A percentile compares a stretch with the other conserved stretches of the same genome.
These are phyloP conservation scores for Acorus calamus DNA, from an alignment of 106 monocot genomes.

Conservation along the genomic window DNA sequence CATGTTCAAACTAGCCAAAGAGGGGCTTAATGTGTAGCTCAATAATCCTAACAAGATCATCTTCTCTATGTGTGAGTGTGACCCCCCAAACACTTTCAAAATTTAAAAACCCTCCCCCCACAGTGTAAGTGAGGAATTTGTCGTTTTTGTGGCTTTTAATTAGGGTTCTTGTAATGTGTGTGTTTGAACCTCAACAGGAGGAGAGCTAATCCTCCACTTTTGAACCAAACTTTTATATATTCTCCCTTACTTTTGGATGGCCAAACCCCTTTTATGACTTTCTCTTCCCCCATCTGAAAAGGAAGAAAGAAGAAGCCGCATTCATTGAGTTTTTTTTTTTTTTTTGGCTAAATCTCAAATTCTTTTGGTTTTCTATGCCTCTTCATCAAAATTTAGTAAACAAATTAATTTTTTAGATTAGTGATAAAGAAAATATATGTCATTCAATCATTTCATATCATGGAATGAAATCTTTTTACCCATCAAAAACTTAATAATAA, in stretches of 20 bases:
- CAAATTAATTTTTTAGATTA: too few relatives aligned
- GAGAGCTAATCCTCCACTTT: too few relatives aligned
- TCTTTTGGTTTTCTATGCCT: too few relatives aligned
- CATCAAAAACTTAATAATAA: too few relatives aligned
- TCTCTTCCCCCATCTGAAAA: conserved; percentile 13
- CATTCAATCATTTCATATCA: too few relatives aligned
- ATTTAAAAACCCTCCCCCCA: conserved; percentile 5
- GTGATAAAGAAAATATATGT: too few relatives aligned
- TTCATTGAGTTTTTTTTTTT: too few relatives aligned
- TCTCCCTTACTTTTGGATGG: conserved; percentile 20
- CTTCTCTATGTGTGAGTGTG: conserved; percentile 29
- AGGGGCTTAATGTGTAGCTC: conserved; percentile 25
- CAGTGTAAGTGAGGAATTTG: conserved; percentile 29
- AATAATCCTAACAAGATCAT: conserved; percentile 43
- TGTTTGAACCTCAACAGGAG: background rate
- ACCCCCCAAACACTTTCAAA: conserved; percentile 5
- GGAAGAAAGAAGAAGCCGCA: background rate
- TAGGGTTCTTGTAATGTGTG: background rate
- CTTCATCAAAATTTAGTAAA: too few relatives aligned
- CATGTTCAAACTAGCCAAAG: too few relatives aligned
- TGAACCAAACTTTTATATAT: conserved; percentile 30
- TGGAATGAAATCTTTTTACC: too few relatives aligned
- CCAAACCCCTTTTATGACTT: background rate
- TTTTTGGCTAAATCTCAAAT: too few relatives aligned
- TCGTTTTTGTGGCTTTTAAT: conserved; percentile 11